phyloP scores from a whole-genome alignment of 2,329 filamentous ascomycete species.

The Sporothrix variecibatus region DNA sequence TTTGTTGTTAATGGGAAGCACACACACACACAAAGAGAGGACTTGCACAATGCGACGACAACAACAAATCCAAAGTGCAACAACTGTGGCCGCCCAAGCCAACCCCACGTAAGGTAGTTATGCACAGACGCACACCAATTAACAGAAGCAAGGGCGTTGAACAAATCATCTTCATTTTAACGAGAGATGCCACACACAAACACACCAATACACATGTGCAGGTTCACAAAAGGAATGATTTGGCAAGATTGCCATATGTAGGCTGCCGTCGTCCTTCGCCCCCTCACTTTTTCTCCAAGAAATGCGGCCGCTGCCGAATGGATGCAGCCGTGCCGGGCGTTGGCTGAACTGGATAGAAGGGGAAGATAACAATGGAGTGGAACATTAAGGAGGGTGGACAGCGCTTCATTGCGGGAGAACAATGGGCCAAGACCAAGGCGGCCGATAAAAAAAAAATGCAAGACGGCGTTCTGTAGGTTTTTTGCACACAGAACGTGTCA shows the following conservation, averaged over 20 bases:
- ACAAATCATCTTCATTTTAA: background rate
- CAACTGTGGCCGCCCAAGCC: background rate
- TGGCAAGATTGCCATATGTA: background rate
- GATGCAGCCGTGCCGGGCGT: background rate
- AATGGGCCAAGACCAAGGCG: background rate
- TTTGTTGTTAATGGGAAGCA: background rate
- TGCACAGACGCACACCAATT: background rate
- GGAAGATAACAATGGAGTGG: background rate
- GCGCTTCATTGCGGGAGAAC: background rate
- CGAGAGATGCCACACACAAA: background rate
- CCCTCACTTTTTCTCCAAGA: background rate
- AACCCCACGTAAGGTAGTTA: background rate
- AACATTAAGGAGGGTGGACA: background rate
- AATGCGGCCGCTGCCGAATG: background rate
- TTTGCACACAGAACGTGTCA: background rate
- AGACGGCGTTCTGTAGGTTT: background rate
- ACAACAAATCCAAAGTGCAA: background rate
- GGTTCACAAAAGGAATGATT: background rate
- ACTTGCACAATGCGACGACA: background rate
- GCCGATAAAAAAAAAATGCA: background rate
- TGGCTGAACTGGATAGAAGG: background rate
- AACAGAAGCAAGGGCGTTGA: background rate
- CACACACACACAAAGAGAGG: background rate
- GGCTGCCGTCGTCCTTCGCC: background rate
- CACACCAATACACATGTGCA: background rate